These are phyloP conservation scores for Talinum fruticosum DNA, from an alignment of 148 eudicot genomes.

Conservation along the genomic window DNA sequence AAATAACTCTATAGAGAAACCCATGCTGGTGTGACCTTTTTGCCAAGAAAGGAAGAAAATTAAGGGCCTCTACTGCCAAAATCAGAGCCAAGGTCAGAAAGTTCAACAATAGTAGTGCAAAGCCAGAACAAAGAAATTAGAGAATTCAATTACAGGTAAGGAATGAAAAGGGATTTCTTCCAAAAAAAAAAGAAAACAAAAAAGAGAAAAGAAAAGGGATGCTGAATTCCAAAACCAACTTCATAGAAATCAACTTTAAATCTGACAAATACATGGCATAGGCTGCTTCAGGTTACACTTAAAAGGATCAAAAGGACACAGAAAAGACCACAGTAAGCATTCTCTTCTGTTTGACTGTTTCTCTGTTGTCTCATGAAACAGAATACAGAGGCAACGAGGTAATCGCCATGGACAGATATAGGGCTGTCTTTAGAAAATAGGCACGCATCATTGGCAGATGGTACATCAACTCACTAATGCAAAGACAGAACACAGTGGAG, in stretches of 20 bases:
- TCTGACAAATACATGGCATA: not conserved
- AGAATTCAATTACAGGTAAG: not conserved
- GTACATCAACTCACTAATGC: constrained; percentile 18
- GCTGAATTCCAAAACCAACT: not conserved
- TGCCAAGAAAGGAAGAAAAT: too few relatives aligned
- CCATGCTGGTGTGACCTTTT: too few relatives aligned
- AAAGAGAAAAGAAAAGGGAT: too few relatives aligned
- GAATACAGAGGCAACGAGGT: not conserved
- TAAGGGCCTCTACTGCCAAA: too few relatives aligned
- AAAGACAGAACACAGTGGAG: constrained; percentile 79
- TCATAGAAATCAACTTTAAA: not conserved
- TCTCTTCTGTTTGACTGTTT: not conserved
- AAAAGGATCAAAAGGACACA: not conserved
- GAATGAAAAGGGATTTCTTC: too few relatives aligned
- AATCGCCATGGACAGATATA: not conserved
- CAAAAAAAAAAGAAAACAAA: too few relatives aligned
- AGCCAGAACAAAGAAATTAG: not conserved
- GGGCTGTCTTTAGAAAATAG: too few relatives aligned
- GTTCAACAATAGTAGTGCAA: too few relatives aligned
- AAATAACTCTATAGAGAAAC: too few relatives aligned
- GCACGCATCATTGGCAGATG: too few relatives aligned
- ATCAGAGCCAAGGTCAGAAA: too few relatives aligned
- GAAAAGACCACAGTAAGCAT: not conserved
- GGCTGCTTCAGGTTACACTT: not conserved
- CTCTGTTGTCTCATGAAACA: not conserved